These are phyloP conservation scores for Macrotyloma uniflorum DNA, from an alignment of 306 rosid genomes.

Conservation along the genomic window DNA sequence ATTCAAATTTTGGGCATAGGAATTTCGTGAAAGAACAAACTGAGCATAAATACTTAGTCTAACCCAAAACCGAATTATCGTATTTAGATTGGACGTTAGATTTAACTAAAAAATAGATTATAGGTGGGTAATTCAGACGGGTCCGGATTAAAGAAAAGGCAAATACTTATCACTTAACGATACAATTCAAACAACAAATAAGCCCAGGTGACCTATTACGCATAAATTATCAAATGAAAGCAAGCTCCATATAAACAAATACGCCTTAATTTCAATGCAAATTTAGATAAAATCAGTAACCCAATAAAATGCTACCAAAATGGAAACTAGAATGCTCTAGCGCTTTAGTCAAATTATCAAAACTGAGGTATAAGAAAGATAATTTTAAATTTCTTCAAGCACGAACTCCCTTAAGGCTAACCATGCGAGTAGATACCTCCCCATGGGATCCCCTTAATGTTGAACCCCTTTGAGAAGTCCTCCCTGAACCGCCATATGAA, in stretches of 20 bases:
- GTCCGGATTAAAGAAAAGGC: no score
- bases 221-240: not conserved
- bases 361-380: not conserved
- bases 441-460: conserved; percentile 63
- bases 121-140: no score
- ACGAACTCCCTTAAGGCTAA: conserved; percentile 71
- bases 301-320: conserved; percentile 3
- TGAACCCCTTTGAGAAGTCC: conserved; percentile 41
- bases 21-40: no score
- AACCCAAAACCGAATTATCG: no score
- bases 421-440: conserved; percentile 77
- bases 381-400: conserved; percentile 35
- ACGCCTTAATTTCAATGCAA: not conserved
- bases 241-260: not conserved
- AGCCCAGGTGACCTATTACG: not conserved
- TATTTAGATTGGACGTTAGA: no score
- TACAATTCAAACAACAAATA: not conserved
- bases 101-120: no score
- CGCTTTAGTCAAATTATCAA: conserved; percentile 23
- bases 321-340: not conserved
- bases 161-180: not conserved
- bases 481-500: not conserved
- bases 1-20: no score
- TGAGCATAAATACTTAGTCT: no score
- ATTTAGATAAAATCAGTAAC: not conserved